Evolutionary conservation across 139 green algal species (phyloP).

Genomic region (Picochlorum sp.): DNA sequence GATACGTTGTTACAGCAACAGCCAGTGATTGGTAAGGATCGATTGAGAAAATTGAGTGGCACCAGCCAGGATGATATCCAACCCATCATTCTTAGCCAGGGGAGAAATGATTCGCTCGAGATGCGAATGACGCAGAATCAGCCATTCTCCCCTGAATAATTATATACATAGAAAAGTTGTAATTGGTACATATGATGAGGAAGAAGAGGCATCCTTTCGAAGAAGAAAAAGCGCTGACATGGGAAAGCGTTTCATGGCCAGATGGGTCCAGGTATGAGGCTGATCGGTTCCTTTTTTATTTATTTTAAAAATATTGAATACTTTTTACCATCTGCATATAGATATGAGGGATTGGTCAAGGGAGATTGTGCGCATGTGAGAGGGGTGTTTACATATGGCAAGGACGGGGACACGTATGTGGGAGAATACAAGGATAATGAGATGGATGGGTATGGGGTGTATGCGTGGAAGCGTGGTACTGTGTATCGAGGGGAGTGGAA

Average conservation of each 20-base stretch:
- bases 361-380: conserved; percentile 32
- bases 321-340: conserved; percentile 6
- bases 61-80: conserved; percentile 1
- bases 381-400: conserved; percentile 38
- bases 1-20: conserved; percentile 19
- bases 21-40: conserved; percentile 27
- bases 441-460: conserved; percentile 51
- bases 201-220: too few relatives aligned
- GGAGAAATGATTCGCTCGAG: conserved; percentile 2
- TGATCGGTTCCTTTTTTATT: neutral
- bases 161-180: too few relatives aligned
- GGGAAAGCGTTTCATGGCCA: conserved; percentile 5
- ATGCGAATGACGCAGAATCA: conserved; percentile 13
- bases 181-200: too few relatives aligned
- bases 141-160: neutral
- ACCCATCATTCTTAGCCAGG: neutral
- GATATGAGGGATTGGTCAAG: conserved; percentile 38
- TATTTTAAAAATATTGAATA: neutral
- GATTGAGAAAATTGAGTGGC: conserved; percentile 13
- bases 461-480: conserved; percentile 49
- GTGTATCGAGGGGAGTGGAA: conserved; percentile 59
- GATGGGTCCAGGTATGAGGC: conserved; percentile 5
- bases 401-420: conserved; percentile 46
- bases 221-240: neutral
- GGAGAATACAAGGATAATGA: conserved; percentile 44